Base-by-base conservation (phyloP, 257 asterid genomes). In the Penstemon eatonii region DNA sequence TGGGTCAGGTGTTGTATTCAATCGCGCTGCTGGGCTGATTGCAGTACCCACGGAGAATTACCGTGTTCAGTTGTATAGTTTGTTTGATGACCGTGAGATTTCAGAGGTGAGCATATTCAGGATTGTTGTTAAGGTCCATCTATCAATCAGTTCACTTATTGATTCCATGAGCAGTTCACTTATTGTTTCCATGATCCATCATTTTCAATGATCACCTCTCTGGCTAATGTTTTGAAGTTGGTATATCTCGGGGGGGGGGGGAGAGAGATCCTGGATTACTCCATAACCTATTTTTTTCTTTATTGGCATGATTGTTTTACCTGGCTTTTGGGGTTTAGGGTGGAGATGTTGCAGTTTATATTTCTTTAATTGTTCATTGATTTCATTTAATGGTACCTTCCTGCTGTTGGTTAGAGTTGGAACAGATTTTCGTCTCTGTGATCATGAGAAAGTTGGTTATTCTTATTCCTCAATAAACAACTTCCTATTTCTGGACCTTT, bases 31-130 rank as follows among this genome's bases (percentile, higher is more conserved):
- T 63, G 96, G 91, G 60, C 52, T 87, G 74, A 84, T 84, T 77
- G 96, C 96, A 74, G 81, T 90, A 65, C 80, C 91, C 55, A 78
- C 99, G 5, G 97, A 94, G 76, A 89, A 89, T 74, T 91, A 87
- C 80, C 75, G 96, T 60, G 75, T 94, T 72, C 99, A 94, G 73
- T 63, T 90, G 66, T 94, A 87, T 77, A 87, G 87, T 77, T 78
- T 94, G 79, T 81, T 84, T 73, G 76, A 87, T 86, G 99, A 94
- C 76, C 87, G 92, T 59, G 99, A 90, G 83, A 80, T 87, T 72
- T 84, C 95, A 38, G 88, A 88, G 97, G 99, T 92, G 71, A 82
- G 86, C 54, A 60, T n/a, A 53, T 56, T 46, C 50, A 10, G 61
- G 44, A 7, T 73, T 56, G 62, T 60, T 70, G 11, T 45, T 59